These are phyloP conservation scores for Sclerospora graminicola DNA, from an alignment of 352 stramenopile genomes.

Conservation along the genomic window DNA sequence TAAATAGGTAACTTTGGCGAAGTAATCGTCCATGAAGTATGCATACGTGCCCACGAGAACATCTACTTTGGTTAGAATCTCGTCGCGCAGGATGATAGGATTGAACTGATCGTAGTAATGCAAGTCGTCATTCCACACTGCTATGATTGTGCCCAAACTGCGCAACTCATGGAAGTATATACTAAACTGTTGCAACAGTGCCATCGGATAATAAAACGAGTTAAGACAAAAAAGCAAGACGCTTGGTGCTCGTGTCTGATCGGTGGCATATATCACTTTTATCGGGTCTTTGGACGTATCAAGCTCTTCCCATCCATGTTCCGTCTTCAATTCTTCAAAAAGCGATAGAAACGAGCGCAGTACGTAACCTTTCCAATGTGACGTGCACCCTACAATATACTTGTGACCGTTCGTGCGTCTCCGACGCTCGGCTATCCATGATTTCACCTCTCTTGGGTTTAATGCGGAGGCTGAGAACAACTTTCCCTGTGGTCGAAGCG, in stretches of 20 bases:
- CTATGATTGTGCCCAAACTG: constrained; percentile 49
- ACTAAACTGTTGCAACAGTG: constrained; percentile 48
- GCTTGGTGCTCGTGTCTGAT: constrained; percentile 47
- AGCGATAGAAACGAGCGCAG: constrained; percentile 54
- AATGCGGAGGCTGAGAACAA: constrained; percentile 32
- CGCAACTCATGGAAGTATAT: constrained; percentile 63
- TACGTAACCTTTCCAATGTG: constrained; percentile 52
- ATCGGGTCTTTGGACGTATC: constrained; percentile 37
- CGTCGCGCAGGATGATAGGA: constrained; percentile 39
- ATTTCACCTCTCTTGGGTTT: constrained; percentile 37
- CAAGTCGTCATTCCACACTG: constrained; percentile 73
- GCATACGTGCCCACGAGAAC: constrained; percentile 64
- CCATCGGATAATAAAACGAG: constrained; percentile 55
- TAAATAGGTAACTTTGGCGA: constrained; percentile 33
- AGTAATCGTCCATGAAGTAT: constrained; percentile 76
- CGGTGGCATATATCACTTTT: constrained; percentile 51
- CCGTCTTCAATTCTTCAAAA: constrained; percentile 50
- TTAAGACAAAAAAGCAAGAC: constrained; percentile 74
- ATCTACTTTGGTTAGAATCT: constrained; percentile 54
- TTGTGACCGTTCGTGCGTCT: constrained; percentile 64
- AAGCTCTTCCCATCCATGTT: constrained; percentile 61
- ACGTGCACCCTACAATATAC: constrained; percentile 53
- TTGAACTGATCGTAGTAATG: constrained; percentile 77
- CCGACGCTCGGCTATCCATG: constrained; percentile 51
- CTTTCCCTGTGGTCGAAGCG: constrained; percentile 23